Conservation (phyloP, 257 asterid genomes). For the Cruciata laevipes region DNA sequence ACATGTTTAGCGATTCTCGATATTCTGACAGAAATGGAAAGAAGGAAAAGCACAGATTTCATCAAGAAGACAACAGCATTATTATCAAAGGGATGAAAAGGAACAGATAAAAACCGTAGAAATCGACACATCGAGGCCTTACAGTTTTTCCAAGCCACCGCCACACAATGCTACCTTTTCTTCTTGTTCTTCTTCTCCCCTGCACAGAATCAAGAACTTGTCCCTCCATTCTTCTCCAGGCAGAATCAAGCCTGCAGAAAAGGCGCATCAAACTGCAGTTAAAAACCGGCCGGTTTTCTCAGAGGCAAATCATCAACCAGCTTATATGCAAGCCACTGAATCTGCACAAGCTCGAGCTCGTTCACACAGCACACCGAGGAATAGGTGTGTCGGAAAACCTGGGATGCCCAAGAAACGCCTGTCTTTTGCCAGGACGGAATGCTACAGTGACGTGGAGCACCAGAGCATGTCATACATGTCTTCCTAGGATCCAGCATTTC, state of each 20-base stretch:
- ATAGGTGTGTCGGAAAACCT: slow-evolving; percentile 26
- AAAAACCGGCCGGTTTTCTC: slow-evolving; percentile 25
- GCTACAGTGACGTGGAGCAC: slow-evolving; percentile 6
- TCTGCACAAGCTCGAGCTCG: slow-evolving; percentile 68
- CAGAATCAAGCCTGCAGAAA: slow-evolving; percentile 26
- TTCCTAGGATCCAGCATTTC: neutral
- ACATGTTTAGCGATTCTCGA: neutral
- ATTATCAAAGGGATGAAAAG: neutral
- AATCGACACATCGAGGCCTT: neutral
- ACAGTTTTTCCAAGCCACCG: slow-evolving; percentile 10
- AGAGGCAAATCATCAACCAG: slow-evolving; percentile 36
- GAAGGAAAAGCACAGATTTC: slow-evolving; percentile 26
- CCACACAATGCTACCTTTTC: neutral
- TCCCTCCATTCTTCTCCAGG: slow-evolving; percentile 25
- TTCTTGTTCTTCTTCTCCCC: slow-evolving; percentile 23
- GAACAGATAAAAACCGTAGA: neutral
- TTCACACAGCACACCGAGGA: slow-evolving; percentile 58
- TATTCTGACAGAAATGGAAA: slow-evolving; percentile 32
- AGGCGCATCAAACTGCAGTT: slow-evolving; percentile 14
- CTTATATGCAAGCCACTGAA: slow-evolving; percentile 70
- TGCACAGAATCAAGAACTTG: slow-evolving; percentile 12
- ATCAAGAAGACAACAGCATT: neutral
- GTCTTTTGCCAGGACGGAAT: slow-evolving; percentile 33
- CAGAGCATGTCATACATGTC: slow-evolving; percentile 5
- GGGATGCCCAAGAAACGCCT: slow-evolving; percentile 48